Evolutionary conservation across 768 basidiomycete genomes (phyloP).

Genomic region (Phylloporus arenicola): DNA sequence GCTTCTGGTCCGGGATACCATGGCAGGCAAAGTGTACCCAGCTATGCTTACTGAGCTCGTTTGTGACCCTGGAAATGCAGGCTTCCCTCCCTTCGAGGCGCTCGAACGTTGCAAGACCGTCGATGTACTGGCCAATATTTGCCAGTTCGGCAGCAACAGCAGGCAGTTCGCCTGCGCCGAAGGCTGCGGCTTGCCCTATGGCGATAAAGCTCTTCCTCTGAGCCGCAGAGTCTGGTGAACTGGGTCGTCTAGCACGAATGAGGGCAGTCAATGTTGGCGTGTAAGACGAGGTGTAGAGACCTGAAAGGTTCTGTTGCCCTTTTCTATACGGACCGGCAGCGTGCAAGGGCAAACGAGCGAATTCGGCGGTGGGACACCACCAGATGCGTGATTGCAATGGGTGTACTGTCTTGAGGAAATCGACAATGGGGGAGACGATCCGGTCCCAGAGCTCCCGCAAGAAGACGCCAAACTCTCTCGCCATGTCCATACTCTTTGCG

Average conservation of each 20-base stretch:
- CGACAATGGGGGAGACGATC: background rate
- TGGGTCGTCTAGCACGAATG: no score
- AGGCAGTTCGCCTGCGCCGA: background rate
- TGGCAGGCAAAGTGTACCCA: no score
- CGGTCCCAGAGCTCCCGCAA: background rate
- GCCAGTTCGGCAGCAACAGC: background rate
- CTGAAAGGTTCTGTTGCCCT: slow-evolving; percentile 2
- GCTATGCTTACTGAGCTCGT: background rate
- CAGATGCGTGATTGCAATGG: slow-evolving; percentile 3
- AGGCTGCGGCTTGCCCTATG: background rate
- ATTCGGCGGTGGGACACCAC: no score
- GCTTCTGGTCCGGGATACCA: no score
- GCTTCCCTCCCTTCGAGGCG: background rate
- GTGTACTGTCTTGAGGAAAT: background rate
- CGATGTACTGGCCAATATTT: background rate
- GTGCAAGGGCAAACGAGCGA: no score
- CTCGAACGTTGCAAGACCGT: background rate
- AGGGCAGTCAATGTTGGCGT: slow-evolving; percentile 11
- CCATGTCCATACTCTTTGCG: background rate
- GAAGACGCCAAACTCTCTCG: background rate
- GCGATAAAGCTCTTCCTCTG: background rate
- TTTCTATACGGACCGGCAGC: no score
- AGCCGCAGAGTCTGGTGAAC: no score
- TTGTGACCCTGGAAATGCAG: background rate
- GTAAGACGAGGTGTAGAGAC: slow-evolving; percentile 13